Conservation (phyloP, 495 filamentous ascomycete genomes). For the Lophium mytilinum region DNA sequence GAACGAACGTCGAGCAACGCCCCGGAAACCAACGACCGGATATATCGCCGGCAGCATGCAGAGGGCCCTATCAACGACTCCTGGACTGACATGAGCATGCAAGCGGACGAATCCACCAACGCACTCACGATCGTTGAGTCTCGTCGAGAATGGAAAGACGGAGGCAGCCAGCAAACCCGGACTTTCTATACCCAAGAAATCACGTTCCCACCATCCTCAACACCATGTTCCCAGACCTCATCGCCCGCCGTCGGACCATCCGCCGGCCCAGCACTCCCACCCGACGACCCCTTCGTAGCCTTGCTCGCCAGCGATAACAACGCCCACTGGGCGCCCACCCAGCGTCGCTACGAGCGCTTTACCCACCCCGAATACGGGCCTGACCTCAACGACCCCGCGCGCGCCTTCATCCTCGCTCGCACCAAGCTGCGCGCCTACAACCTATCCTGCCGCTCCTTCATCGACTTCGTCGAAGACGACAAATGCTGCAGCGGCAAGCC, state of each 20-base stretch:
- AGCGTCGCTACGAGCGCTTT: conserved; percentile 9
- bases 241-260: not conserved
- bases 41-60: conserved; percentile 60
- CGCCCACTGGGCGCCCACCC: conserved; percentile 13
- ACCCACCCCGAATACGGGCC: conserved; percentile 21
- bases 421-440: conserved; percentile 28
- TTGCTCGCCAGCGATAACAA: conserved; percentile 17
- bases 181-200: conserved; percentile 62
- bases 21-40: conserved; percentile 31
- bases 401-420: conserved; percentile 23
- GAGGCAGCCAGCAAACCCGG: conserved; percentile 51
- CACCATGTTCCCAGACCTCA: not conserved
- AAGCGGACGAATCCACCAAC: conserved; percentile 54
- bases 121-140: conserved; percentile 58
- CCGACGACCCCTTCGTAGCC: conserved; percentile 6
- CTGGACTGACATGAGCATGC: conserved; percentile 61
- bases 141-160: conserved; percentile 60
- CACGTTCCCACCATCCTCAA: conserved; percentile 33
- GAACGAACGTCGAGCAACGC: conserved; percentile 30
- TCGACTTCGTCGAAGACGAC: conserved; percentile 29
- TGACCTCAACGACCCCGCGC: not conserved
- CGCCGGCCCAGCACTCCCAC: not conserved
- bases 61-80: conserved; percentile 74
- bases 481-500: conserved; percentile 8
- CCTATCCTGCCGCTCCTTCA: conserved; percentile 20